Evolutionary conservation across 2,329 filamentous ascomycete species (phyloP).

Genomic region (Apiospora saccharicola): DNA sequence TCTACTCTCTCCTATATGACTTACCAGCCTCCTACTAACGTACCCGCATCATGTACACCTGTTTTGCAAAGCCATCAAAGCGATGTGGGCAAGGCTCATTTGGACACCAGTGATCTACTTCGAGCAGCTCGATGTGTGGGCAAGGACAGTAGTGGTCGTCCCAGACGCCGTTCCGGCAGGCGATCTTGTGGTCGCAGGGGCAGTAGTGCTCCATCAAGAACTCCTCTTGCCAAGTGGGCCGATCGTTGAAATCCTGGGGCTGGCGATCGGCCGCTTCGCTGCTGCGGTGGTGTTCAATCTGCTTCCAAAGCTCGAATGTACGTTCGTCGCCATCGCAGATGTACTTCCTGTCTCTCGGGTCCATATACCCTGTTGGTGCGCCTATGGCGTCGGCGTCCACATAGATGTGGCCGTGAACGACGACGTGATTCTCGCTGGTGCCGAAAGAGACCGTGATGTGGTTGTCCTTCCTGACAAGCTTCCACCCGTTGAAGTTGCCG

Average conservation of each 20-base stretch:
- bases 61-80: neutral
- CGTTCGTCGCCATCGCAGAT: neutral
- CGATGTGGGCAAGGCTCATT: neutral
- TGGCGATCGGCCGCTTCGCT: no score
- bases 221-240: neutral
- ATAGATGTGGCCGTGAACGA: slow-evolving; percentile 1
- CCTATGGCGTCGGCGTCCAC: neutral
- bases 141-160: slow-evolving; percentile 15
- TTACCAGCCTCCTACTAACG: neutral
- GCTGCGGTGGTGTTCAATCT: neutral
- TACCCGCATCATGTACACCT: neutral
- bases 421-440: neutral
- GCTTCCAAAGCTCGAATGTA: slow-evolving; percentile 9
- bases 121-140: neutral
- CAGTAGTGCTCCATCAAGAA: slow-evolving; percentile 9
- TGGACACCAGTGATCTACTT: neutral
- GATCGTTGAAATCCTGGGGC: neutral
- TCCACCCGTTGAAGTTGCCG: neutral
- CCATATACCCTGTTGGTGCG: neutral
- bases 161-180: neutral
- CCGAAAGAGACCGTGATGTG: neutral
- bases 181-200: neutral
- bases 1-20: neutral
- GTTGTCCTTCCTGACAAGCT: neutral
- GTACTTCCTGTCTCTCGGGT: neutral